Conservation (phyloP, 768 basidiomycete species). For the Neoboletus magnificus region DNA sequence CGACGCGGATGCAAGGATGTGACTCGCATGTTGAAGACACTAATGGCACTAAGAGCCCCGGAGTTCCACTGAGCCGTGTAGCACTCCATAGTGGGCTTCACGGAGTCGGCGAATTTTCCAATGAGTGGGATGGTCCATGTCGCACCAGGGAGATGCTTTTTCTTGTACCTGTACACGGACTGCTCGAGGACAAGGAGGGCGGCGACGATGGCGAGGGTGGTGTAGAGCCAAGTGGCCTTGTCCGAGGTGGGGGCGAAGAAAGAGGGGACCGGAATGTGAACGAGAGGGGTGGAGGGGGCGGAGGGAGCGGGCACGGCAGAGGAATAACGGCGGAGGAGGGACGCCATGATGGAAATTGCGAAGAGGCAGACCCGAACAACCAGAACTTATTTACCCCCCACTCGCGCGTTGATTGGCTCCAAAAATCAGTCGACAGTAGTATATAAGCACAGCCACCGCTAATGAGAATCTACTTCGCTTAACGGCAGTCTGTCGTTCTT, state of each 20-base stretch:
- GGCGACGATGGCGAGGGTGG: constrained; percentile 63
- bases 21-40: constrained; percentile 96
- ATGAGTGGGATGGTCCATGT: constrained; percentile 97
- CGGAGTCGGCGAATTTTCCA: constrained; percentile 90
- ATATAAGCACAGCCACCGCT: constrained; percentile 15
- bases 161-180: constrained; percentile 84
- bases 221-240: constrained; percentile 55
- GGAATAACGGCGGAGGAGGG: constrained; percentile 31
- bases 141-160: constrained; percentile 80
- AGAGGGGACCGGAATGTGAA: constrained; percentile 47
- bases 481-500: too few relatives aligned
- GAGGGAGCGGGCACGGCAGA: constrained; percentile 40
- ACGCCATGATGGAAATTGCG: constrained; percentile 29
- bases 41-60: constrained; percentile 82
- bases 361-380: not conserved
- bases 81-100: constrained; percentile 86
- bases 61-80: constrained; percentile 93
- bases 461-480: not conserved
- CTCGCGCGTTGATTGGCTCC: constrained; percentile 19
- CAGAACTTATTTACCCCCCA: constrained; percentile 1
- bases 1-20: not conserved
- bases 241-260: constrained; percentile 35
- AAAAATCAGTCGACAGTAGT: constrained; percentile 23
- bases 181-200: constrained; percentile 86
- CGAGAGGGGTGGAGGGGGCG: constrained; percentile 38